A percentile compares a stretch with the other conserved stretches of the same genome.
These are phyloP conservation scores for Dothistroma pini DNA, from an alignment of 2,329 filamentous ascomycete genomes.

Conservation along the genomic window DNA sequence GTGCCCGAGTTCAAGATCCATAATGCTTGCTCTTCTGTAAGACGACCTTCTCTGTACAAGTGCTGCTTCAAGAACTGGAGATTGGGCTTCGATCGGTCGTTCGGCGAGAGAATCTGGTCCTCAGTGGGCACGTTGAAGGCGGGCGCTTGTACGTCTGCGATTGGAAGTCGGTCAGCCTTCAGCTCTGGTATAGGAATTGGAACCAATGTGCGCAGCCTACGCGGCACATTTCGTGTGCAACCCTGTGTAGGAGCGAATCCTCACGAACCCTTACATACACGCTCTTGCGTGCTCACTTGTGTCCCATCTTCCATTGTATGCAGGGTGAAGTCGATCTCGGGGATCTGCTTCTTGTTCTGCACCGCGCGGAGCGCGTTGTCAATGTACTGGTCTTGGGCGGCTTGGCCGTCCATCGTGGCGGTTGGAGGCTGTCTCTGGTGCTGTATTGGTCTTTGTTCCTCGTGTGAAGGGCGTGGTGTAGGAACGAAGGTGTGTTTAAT, in stretches of 20 bases:
- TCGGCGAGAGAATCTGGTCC: conserved; percentile 89
- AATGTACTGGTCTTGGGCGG: conserved; percentile 49
- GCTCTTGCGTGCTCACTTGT: conserved; percentile 91
- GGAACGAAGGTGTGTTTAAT: neutral
- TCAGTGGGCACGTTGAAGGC: conserved; percentile 89
- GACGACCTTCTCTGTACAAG: conserved; percentile 93
- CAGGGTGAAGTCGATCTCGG: conserved; percentile 97
- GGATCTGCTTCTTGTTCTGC: conserved; percentile 88
- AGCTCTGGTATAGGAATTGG: conserved; percentile 1
- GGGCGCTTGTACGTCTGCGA: conserved; percentile 89
- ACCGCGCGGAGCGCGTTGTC: conserved; percentile 92
- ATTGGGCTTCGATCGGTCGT: conserved; percentile 82
- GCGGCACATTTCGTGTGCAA: neutral
- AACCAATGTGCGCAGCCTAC: neutral
- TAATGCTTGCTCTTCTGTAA: conserved; percentile 95
- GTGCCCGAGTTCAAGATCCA: conserved; percentile 90
- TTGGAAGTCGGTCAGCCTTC: conserved; percentile 16
- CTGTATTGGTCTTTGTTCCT: neutral
- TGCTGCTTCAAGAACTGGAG: conserved; percentile 96
- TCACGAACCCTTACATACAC: conserved; percentile 88
- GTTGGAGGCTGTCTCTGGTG: neutral
- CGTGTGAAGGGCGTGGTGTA: neutral
- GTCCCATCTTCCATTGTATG: conserved; percentile 98
- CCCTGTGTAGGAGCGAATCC: neutral
- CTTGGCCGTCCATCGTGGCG: conserved; percentile 32